These are phyloP conservation scores for Dicorynia guianensis DNA, from an alignment of 306 rosid species.

Conservation along the genomic window DNA sequence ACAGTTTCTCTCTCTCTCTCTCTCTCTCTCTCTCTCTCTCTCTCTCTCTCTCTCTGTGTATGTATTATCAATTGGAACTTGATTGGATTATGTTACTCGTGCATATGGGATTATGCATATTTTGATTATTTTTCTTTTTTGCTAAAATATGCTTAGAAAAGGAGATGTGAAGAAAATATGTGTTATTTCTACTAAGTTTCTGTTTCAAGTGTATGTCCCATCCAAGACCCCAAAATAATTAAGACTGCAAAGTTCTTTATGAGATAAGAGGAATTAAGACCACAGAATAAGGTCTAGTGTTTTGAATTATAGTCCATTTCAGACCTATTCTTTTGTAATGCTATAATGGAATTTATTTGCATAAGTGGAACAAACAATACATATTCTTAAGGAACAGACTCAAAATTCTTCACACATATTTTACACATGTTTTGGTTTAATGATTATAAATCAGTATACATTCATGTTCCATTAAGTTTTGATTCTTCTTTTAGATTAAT, in stretches of 20 bases:
- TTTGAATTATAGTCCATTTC: no score
- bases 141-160: neutral
- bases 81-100: neutral
- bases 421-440: neutral
- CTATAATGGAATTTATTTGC: neutral
- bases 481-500: neutral
- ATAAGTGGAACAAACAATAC: neutral
- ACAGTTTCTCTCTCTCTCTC: no score
- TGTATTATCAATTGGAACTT: no score
- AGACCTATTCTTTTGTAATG: no score
- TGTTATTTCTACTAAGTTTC: no score
- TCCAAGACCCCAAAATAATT: no score
- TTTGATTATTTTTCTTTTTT: neutral
- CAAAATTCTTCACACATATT: neutral
- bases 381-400: neutral
- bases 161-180: neutral
- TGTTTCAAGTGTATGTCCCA: no score
- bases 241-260: no score
- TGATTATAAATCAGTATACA: neutral
- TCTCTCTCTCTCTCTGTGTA: no score
- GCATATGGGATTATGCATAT: neutral
- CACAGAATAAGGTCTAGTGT: no score
- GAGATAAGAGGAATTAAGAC: no score
- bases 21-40: no score
- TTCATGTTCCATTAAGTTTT: neutral